These are phyloP conservation scores for Rauvolfia tetraphylla DNA, from an alignment of 257 asterid genomes.

Conservation along the genomic window DNA sequence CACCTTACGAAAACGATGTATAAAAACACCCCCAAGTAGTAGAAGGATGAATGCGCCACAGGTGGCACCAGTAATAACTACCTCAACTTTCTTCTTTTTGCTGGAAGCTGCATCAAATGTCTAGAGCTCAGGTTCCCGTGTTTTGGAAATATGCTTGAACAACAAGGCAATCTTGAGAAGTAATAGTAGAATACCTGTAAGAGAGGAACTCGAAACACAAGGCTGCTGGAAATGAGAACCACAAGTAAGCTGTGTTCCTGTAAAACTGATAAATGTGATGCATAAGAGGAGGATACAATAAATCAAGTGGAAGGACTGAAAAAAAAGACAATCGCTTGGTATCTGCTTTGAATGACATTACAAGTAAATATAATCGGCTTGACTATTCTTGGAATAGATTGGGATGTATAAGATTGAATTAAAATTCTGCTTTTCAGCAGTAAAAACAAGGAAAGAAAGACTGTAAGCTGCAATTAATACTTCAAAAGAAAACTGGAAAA, in stretches of 20 bases:
- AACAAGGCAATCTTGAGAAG: not conserved
- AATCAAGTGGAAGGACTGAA: slow-evolving; percentile 4
- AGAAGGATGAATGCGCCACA: slow-evolving; percentile 59
- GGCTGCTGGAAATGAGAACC: slow-evolving; percentile 59
- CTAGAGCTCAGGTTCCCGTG: slow-evolving; percentile 1
- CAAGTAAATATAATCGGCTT: not conserved
- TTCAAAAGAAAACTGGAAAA: not conserved
- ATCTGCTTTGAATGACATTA: not conserved
- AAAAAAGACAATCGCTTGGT: not conserved
- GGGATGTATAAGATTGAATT: not conserved
- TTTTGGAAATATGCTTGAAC: not conserved
- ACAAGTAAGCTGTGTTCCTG: slow-evolving; percentile 64
- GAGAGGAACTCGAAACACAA: slow-evolving; percentile 61
- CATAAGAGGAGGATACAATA: slow-evolving; percentile 3
- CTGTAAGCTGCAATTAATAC: not conserved
- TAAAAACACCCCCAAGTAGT: slow-evolving; percentile 51
- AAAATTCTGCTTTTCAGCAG: not conserved
- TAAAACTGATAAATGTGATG: slow-evolving; percentile 47
- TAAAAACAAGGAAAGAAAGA: not conserved
- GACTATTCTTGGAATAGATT: not conserved
- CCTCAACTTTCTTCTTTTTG: slow-evolving; percentile 52
- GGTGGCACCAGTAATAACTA: slow-evolving; percentile 51
- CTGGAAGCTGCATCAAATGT: slow-evolving; percentile 42
- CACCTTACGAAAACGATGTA: slow-evolving; percentile 35
- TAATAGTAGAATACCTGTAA: slow-evolving; percentile 40